Base-by-base conservation (phyloP, 257 asterid genomes). In the Paulownia fortunei region DNA sequence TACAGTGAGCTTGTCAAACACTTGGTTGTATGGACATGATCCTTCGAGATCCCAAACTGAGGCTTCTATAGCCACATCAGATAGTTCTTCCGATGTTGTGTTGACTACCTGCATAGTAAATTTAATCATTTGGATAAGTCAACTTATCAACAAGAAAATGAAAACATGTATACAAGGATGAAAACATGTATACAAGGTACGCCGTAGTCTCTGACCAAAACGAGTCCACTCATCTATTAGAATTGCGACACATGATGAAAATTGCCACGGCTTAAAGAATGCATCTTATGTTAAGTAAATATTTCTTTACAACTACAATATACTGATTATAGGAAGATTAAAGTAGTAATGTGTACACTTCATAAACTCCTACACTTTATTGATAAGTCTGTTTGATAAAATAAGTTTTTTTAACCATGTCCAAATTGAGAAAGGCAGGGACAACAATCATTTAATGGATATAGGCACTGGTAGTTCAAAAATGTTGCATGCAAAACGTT, bases 101-200 rank as follows among this genome's bases (percentile, higher is more conserved):
- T 90, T 90, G 62, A 86, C 89, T 21, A 84, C 92, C 94, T 88
- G 81, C 12, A 67, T 12, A 67, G n/a, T n/a, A n/a, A n/a, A n/a
- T n/a, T n/a, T n/a, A n/a, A n/a, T n/a, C n/a, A n/a, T n/a, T n/a
- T n/a, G n/a, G n/a, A n/a, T n/a, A 30, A 30, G 4, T 30, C 2
- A 30, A 30, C 4, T 30, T 30, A 30, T 49, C n/a, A 32, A 8
- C 52, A 74, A 26, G 30, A 55, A 2, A 30, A 30, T 30, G 36
- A 30, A 30, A 30, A 30, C 36, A 30, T 30, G 36, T 30, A 30
- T 30, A n/a, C n/a, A n/a, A n/a, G n/a, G n/a, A n/a, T n/a, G n/a
- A 6, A 18, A 75, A 49, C 66, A 47, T 37, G 21, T 12, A 23
- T 10, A 23, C 5, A 56, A 27, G 30, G 10, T n/a, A 18, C 30